These are phyloP conservation scores for Conidiobolus incongruus DNA, from an alignment of 371 early-diverging fungal species.

Conservation along the genomic window DNA sequence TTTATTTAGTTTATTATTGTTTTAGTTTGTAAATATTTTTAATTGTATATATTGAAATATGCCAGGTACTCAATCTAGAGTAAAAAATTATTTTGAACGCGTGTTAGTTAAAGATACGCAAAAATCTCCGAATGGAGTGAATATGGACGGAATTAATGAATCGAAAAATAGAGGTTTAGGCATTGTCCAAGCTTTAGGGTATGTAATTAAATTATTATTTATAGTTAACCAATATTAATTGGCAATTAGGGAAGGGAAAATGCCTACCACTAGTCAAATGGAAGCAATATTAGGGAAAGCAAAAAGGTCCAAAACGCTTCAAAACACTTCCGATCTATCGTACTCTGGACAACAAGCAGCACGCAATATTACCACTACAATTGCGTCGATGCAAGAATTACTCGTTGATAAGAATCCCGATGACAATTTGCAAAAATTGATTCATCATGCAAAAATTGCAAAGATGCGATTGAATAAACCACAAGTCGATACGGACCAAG, in stretches of 20 bases:
- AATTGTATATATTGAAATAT: too few relatives aligned
- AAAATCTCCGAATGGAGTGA: too few relatives aligned
- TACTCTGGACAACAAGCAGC: not conserved
- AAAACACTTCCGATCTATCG: not conserved
- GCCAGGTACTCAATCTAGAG: too few relatives aligned
- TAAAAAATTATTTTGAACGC: too few relatives aligned
- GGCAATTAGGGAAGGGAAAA: not conserved
- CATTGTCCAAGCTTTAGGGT: too few relatives aligned
- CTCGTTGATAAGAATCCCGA: not conserved
- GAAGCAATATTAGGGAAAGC: not conserved
- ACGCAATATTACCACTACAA: not conserved
- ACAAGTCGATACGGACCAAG: not conserved
- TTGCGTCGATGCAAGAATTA: not conserved
- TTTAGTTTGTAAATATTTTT: too few relatives aligned
- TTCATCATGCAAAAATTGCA: not conserved
- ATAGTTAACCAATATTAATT: too few relatives aligned
- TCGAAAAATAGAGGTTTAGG: too few relatives aligned
- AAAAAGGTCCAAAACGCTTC: not conserved
- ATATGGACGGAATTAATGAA: too few relatives aligned
- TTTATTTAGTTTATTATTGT: too few relatives aligned
- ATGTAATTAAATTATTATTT: too few relatives aligned
- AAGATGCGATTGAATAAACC: not conserved
- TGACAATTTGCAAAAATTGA: not conserved
- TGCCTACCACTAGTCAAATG: not conserved
- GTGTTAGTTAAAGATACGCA: too few relatives aligned